Conservation (phyloP, 2,329 filamentous ascomycete genomes). For the Dothiorella sarmentorum region DNA sequence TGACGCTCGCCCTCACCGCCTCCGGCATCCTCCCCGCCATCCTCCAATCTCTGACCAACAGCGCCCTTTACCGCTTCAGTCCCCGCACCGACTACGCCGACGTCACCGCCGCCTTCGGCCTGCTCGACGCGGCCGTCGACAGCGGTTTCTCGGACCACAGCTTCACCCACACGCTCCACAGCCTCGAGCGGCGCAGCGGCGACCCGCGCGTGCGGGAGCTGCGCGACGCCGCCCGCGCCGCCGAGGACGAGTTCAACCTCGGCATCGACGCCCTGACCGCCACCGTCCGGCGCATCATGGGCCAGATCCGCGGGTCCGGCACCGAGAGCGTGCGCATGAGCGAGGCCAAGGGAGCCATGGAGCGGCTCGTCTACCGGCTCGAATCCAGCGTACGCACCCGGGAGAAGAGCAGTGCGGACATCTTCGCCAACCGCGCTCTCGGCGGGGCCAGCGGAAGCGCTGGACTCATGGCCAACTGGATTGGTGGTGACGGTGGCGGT, state of each 20-base stretch:
- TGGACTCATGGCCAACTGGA: conserved; percentile 1
- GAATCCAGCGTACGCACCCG: conserved; percentile 37
- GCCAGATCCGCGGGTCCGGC: conserved; percentile 49
- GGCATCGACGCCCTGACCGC: conserved; percentile 65
- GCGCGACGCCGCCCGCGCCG: conserved; percentile 16
- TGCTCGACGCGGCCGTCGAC: conserved; percentile 74
- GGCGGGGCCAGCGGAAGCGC: background rate
- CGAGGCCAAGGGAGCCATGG: conserved; percentile 72
- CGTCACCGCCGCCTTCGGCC: conserved; percentile 61
- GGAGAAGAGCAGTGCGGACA: conserved; percentile 8
- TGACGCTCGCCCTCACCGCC: conserved; percentile 28
- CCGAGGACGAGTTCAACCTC: conserved; percentile 60
- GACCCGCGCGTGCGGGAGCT: conserved; percentile 11
- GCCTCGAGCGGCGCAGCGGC: conserved; percentile 24
- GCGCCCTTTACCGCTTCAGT: conserved; percentile 51
- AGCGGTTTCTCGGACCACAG: conserved; percentile 47
- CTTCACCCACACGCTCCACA: conserved; percentile 23
- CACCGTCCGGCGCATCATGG: conserved; percentile 23
- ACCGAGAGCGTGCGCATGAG: conserved; percentile 64
- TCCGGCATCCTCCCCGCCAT: conserved; percentile 24
- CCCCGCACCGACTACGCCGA: conserved; percentile 64
- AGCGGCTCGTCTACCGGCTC: conserved; percentile 71
- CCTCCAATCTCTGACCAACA: conserved; percentile 28
- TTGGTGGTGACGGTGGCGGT: background rate
- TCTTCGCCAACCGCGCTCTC: conserved; percentile 5